A percentile compares a stretch with the other conserved stretches of the same genome.
phyloP scores from a whole-genome alignment of 495 filamentous ascomycete species.

The Neohortaea acidophila region DNA sequence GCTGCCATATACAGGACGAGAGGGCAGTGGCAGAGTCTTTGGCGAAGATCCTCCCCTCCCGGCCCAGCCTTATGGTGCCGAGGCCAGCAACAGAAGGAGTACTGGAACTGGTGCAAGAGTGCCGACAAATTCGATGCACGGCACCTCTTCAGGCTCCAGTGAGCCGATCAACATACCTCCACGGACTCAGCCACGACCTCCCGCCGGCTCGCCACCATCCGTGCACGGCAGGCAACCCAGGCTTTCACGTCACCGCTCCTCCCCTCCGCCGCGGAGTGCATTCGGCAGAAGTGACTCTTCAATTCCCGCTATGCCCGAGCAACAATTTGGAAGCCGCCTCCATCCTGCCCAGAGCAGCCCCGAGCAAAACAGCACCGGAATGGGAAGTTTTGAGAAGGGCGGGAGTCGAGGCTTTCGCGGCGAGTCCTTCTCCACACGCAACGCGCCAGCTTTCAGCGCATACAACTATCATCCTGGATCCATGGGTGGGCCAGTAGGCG shows the following conservation, averaged over 20 bases:
- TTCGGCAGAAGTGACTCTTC: slow-evolving; percentile 10
- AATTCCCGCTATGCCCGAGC: not conserved
- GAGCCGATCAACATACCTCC: slow-evolving; percentile 12
- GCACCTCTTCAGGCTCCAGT: slow-evolving; percentile 1
- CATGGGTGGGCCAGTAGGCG: not conserved
- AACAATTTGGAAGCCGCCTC: slow-evolving; percentile 6
- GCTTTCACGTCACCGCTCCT: not conserved
- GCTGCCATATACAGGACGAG: slow-evolving; percentile 43
- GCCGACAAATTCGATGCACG: not conserved
- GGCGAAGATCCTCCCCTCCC: slow-evolving; percentile 26
- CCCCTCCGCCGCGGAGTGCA: slow-evolving; percentile 9
- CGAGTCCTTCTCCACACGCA: slow-evolving; percentile 5
- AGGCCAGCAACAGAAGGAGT: not conserved
- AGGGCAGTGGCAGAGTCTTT: slow-evolving; percentile 42
- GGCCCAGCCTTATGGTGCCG: slow-evolving; percentile 1
- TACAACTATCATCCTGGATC: not conserved
- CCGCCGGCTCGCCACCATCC: slow-evolving; percentile 7
- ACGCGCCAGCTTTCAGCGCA: not conserved
- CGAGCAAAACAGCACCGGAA: too few relatives aligned
- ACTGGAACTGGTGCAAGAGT: slow-evolving; percentile 2
- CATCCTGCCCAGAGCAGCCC: slow-evolving; percentile 1
- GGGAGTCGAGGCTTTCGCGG: slow-evolving; percentile 1
- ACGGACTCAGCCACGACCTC: slow-evolving; percentile 3
- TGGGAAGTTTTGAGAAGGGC: slow-evolving; percentile 6
- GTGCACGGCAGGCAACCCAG: slow-evolving; percentile 7